Conservation (phyloP, 352 stramenopile genomes). For the Pythium rishiriense region DNA sequence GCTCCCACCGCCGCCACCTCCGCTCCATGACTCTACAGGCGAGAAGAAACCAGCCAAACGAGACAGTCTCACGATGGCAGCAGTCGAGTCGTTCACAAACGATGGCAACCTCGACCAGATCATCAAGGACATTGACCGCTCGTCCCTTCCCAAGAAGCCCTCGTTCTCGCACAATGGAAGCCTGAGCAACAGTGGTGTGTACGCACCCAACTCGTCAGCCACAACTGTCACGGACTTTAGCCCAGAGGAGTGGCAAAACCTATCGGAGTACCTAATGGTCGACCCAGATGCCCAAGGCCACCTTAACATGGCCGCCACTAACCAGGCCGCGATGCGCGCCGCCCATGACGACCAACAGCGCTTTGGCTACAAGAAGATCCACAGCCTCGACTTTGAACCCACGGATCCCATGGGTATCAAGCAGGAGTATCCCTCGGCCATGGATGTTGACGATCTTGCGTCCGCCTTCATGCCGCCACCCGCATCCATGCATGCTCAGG, state of each 20-base stretch:
- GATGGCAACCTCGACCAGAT: conserved; percentile 77
- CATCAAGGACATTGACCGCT: conserved; percentile 73
- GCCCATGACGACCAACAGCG: conserved; percentile 21
- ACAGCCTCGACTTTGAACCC: conserved; percentile 75
- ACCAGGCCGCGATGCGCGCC: conserved; percentile 11
- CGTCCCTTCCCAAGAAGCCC: conserved; percentile 49
- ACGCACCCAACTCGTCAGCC: conserved; percentile 40
- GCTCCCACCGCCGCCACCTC: conserved; percentile 31
- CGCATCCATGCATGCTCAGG: conserved; percentile 17
- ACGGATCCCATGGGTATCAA: conserved; percentile 46
- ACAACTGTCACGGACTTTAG: conserved; percentile 61
- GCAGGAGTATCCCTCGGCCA: conserved; percentile 36
- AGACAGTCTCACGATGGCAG: conserved; percentile 70
- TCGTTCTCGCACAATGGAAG: conserved; percentile 37
- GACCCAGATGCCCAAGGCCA: conserved; percentile 38
- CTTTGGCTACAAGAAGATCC: conserved; percentile 61
- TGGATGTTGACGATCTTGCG: conserved; percentile 54
- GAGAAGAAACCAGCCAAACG: conserved; percentile 38
- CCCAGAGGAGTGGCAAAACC: conserved; percentile 69
- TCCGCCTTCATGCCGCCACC: conserved; percentile 47
- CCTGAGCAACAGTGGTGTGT: conserved; percentile 24
- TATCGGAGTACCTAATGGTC: conserved; percentile 73
- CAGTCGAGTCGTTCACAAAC: conserved; percentile 73
- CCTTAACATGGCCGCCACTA: conserved; percentile 3
- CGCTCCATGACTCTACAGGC: not conserved